Evolutionary conservation across 345 rosid species (phyloP).

Genomic region (Linum lewisii): DNA sequence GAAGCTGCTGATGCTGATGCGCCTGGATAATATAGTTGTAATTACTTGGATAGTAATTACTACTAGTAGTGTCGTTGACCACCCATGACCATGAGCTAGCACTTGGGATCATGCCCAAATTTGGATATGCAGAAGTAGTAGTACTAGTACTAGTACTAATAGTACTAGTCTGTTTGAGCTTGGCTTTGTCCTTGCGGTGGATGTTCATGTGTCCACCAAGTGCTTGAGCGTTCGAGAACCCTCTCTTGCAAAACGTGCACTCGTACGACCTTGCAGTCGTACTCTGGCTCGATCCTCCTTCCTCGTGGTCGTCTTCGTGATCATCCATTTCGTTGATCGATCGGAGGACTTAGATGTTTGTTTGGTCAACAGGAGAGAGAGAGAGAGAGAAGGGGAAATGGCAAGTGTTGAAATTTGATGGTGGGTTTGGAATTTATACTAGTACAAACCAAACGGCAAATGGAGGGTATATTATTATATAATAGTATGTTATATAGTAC

Average conservation of each 20-base stretch:
- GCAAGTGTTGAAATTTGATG: neutral
- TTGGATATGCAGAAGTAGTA: neutral
- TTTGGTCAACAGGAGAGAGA: constrained; percentile 12
- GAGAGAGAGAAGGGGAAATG: neutral
- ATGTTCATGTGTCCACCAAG: constrained; percentile 21
- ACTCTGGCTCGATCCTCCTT: neutral
- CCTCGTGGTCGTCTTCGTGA: constrained; percentile 20
- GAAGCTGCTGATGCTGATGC: constrained; percentile 13
- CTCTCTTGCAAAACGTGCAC: constrained; percentile 21
- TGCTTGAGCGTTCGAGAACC: constrained; percentile 22
- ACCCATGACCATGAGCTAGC: constrained; percentile 18
- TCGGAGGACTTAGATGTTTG: constrained; percentile 5
- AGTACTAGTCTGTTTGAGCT: constrained; percentile 35
- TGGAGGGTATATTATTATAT: too few species aligned
- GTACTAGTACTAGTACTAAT: constrained; percentile 8
- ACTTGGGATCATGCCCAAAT: constrained; percentile 2
- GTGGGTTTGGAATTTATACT: too few species aligned
- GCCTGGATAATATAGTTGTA: constrained; percentile 8
- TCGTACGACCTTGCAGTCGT: constrained; percentile 27
- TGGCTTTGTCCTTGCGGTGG: constrained; percentile 15
- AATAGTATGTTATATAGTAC: too few species aligned
- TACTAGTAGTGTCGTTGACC: too few species aligned
- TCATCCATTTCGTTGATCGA: constrained; percentile 16
- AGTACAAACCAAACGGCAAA: too few species aligned
- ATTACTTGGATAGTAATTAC: neutral